A percentile compares a stretch with the other conserved stretches of the same genome.
Conservation (phyloP, 1,284 basidiomycete species). For the Malassezia cuniculi region DNA sequence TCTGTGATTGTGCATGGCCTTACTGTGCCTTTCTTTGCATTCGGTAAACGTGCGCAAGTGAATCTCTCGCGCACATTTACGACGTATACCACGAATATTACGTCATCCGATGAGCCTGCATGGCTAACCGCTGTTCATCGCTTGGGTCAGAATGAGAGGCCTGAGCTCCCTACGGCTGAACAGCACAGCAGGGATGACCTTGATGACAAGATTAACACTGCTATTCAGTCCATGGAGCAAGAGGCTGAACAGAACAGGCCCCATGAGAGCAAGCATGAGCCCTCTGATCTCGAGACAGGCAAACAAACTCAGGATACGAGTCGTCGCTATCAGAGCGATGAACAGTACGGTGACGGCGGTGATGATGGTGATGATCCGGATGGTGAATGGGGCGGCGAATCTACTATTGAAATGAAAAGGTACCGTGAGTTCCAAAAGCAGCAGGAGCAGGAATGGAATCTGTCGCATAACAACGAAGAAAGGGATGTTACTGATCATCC, state of each 20-base stretch:
- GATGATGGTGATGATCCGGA: constrained; percentile 2
- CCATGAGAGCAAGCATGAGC: no score
- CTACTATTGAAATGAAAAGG: constrained; percentile 27
- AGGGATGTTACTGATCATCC: constrained; percentile 8
- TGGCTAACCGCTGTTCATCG: constrained; percentile 36
- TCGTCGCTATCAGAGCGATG: no score
- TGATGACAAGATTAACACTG: no score
- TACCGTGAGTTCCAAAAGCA: background rate
- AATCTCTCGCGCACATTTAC: constrained; percentile 36
- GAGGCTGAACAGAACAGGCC: no score
- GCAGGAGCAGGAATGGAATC: constrained; percentile 2
- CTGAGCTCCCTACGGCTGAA: no score
- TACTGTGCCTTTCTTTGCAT: constrained; percentile 44
- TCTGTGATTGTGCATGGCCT: constrained; percentile 43
- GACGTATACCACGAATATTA: constrained; percentile 7
- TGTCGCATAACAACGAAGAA: no score
- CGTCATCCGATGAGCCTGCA: constrained; percentile 25
- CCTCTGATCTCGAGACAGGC: no score
- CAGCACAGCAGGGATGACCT: background rate
- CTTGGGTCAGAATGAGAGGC: background rate
- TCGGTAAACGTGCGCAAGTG: constrained; percentile 26
- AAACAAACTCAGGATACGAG: no score
- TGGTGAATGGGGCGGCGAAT: constrained; percentile 41
- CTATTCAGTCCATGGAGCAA: no score
- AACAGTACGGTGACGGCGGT: no score